Evolutionary conservation across 345 rosid genomes (phyloP), one percentile per base, ranked within the genome.

Genomic region (Gossypium anomalum): DNA sequence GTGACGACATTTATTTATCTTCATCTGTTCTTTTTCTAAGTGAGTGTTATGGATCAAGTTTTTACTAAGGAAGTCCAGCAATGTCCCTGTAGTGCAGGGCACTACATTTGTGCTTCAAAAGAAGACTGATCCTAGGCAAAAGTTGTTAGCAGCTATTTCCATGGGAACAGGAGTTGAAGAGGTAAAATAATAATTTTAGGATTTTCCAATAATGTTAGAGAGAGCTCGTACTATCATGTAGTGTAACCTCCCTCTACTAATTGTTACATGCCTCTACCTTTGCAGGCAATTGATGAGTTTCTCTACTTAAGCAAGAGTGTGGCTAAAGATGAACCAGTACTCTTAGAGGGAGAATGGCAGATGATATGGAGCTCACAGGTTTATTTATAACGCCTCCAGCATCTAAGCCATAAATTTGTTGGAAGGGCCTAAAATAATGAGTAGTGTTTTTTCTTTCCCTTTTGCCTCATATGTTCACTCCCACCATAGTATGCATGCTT

Each of bases 321-420:
- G 2, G 47, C 3, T 34, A 70, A 83, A 61, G 85, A 84, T 44
- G 96, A 86, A 65, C 78, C 76, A n/a, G 84, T 88, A 52, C 91
- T 94, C 12, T 19, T 80, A 8, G 97, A 92, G 17, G 99, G 99
- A 75, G 93, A 85, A 73, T 95, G 98, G 99, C 91, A 89, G 72
- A 92, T 95, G 99, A 80, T 91, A 66, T 95, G 99, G 98, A 95
- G 98, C 84, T 95, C 99, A 45, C 98, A 93, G 92, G 98, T 92
- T 34, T 59, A 10, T 67, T 20, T 29, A 14, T 11, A 64, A 49
- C 52, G 4, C 73, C 72, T 48, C 2, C 41, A 15, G 19, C 69
- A 19, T 45, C 22, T 48, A 58, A 7, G 34, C 72, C 49, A 15
- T 76, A 23, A 67, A 44, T 67, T 17, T 20, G 25, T 27, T 43